These are phyloP conservation scores for Aspergillus sp. DNA, from an alignment of 2,329 filamentous ascomycete species.

Conservation along the genomic window DNA sequence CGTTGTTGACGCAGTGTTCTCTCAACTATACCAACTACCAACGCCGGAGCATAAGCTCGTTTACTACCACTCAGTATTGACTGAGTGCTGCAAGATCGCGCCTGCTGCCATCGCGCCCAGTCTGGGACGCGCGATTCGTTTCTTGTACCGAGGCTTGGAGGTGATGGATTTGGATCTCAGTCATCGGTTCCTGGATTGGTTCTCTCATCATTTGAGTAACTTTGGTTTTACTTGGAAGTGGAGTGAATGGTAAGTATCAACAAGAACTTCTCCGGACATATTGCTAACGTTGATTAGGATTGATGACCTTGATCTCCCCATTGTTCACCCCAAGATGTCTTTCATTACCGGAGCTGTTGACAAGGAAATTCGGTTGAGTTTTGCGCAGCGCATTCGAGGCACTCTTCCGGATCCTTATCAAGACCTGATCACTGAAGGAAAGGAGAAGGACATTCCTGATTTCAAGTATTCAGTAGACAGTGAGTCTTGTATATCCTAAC, in stretches of 20 bases:
- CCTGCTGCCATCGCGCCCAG: conserved; percentile 94
- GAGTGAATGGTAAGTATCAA: conserved; percentile 70
- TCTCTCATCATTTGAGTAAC: conserved; percentile 94
- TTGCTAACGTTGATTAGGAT: conserved; percentile 44
- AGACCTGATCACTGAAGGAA: conserved; percentile 70
- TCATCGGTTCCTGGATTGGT: conserved; percentile 93
- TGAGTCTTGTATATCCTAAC: conserved; percentile 38
- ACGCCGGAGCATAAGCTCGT: conserved; percentile 86
- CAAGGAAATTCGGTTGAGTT: conserved; percentile 94
- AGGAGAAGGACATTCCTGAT: conserved; percentile 91
- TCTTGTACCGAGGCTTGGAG: conserved; percentile 74
- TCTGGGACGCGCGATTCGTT: conserved; percentile 85
- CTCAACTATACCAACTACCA: conserved; percentile 84
- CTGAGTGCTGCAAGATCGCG: conserved; percentile 90
- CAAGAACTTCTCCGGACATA: background rate
- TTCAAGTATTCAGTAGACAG: conserved; percentile 80
- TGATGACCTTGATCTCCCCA: conserved; percentile 70
- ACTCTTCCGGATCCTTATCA: conserved; percentile 83
- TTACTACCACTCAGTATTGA: conserved; percentile 92
- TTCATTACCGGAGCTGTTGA: conserved; percentile 88
- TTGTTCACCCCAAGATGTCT: conserved; percentile 80
- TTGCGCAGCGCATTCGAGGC: conserved; percentile 90
- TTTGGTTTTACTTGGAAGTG: conserved; percentile 99
- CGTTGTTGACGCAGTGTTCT: conserved; percentile 94
- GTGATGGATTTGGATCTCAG: conserved; percentile 79